These are phyloP conservation scores for Erysimum cheiri DNA, from an alignment of 441 rosid genomes.

Conservation along the genomic window DNA sequence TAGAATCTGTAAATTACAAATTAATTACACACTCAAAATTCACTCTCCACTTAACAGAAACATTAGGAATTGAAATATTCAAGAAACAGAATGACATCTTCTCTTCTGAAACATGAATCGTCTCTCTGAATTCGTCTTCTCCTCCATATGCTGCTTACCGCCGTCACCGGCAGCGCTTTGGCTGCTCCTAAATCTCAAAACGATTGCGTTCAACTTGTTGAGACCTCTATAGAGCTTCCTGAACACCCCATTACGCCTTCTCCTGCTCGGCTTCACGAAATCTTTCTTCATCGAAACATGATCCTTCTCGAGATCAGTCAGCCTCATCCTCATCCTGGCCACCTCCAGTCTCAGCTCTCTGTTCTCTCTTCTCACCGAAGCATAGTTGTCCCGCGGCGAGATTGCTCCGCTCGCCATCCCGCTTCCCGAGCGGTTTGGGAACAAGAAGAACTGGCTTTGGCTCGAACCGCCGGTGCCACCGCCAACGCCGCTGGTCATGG, in stretches of 20 bases:
- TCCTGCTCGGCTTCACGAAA: conserved; percentile 62
- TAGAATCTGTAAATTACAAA: conserved; percentile 29
- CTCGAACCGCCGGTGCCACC: conserved; percentile 66
- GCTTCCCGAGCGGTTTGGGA: conserved; percentile 82
- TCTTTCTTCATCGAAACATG: conserved; percentile 93
- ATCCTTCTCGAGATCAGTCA: conserved; percentile 90
- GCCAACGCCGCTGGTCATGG: conserved; percentile 66
- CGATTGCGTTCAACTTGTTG: conserved; percentile 69
- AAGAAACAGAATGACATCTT: conserved; percentile 86
- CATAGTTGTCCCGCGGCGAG: conserved; percentile 90
- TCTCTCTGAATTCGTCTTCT: conserved; percentile 65
- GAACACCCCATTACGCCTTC: conserved; percentile 57
- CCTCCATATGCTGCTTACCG: conserved; percentile 37
- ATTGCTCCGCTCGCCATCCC: conserved; percentile 97
- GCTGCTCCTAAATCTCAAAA: conserved; percentile 65
- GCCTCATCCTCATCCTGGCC: conserved; percentile 95
- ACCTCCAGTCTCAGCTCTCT: conserved; percentile 94
- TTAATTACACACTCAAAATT: conserved; percentile 31
- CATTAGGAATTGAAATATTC: conserved; percentile 33
- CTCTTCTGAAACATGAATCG: conserved; percentile 81
- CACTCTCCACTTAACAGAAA: conserved; percentile 20
- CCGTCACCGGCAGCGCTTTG: conserved; percentile 51
- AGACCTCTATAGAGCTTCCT: conserved; percentile 72
- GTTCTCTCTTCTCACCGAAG: conserved; percentile 95
- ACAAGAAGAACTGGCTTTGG: conserved; percentile 80